Evolutionary conservation across 257 asterid species (phyloP), one percentile per base, ranked within the genome.

Genomic region (Capsicum chinense): DNA sequence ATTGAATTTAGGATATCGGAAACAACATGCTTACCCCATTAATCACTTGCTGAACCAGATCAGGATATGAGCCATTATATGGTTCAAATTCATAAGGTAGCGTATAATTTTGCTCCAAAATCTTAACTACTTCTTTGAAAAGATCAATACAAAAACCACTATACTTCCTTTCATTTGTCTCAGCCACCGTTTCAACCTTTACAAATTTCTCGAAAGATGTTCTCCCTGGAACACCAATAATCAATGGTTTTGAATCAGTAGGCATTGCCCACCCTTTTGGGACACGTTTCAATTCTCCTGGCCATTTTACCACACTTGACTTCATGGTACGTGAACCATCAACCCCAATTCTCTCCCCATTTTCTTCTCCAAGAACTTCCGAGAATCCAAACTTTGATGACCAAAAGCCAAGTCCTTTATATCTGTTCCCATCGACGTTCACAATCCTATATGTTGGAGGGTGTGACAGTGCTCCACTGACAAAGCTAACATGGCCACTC

Each of bases 261-360:
- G 92, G 92, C 87, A 86, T 86, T 69, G 86, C 84, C 93, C 91
- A 88, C 37, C 93, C 93, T 79, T 81, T 90, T 5, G 93, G 93
- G 35, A 66, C 83, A 85, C 90, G 82, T 9, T 71, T 63, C 76
- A 87, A 74, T 52, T 87, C 89, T 63, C 90, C 93, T 0, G 93
- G 93, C 93, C 93, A 90, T 68, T 83, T 84, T 39, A 87, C 83
- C 26, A 19, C 2, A 57, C 59, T 82, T 7, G 11, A 35, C 71
- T 87, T 37, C 90, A 80, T 47, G 37, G 9, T 71, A 35, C 19
- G 69, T 42, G 57, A 76, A 14, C 83, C 59, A 62, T 7, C 21
- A 37, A 57, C 11, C 19, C 14, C 11, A 1, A 14, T 70, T 83
- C 44, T 9, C 80, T 74, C 64, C 82, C 83, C 68, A 47, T 78